These are phyloP conservation scores for Penicillium sp. DNA, from an alignment of 2,329 filamentous ascomycete species.

Conservation along the genomic window DNA sequence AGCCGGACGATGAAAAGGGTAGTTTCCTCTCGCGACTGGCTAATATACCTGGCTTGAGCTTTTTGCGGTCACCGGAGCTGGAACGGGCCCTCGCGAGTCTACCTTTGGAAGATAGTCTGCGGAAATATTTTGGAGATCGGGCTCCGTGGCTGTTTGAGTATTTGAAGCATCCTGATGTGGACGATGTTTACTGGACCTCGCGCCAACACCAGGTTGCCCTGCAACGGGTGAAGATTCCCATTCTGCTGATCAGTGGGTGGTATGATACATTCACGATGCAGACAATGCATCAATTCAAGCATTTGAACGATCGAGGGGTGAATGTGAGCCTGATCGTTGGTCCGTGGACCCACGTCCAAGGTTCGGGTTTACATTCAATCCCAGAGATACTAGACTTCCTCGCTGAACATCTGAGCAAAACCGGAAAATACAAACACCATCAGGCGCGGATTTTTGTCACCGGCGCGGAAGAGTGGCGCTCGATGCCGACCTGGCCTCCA, in stretches of 20 bases:
- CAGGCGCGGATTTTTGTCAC: slow-evolving; percentile 18
- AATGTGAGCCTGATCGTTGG: slow-evolving; percentile 22
- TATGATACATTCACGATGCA: slow-evolving; percentile 23
- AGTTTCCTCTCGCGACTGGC: slow-evolving; percentile 14
- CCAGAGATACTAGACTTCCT: slow-evolving; percentile 23
- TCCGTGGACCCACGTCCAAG: slow-evolving; percentile 24
- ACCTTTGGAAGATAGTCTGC: slow-evolving; percentile 16
- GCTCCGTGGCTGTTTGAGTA: slow-evolving; percentile 26
- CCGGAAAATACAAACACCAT: slow-evolving; percentile 15
- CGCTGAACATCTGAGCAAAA: slow-evolving; percentile 19
- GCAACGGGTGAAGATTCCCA: slow-evolving; percentile 18
- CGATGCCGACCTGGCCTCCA: slow-evolving; percentile 22
- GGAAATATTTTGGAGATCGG: slow-evolving; percentile 16
- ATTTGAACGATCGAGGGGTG: slow-evolving; percentile 11
- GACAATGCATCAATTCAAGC: slow-evolving; percentile 18
- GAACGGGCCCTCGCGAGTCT: slow-evolving; percentile 13
- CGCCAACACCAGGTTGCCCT: slow-evolving; percentile 17
- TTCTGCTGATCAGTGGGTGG: slow-evolving; percentile 22
- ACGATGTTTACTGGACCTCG: slow-evolving; percentile 18
- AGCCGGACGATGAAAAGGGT: slow-evolving; percentile 7
- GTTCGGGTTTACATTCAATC: slow-evolving; percentile 16
- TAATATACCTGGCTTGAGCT: slow-evolving; percentile 17
- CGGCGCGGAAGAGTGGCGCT: slow-evolving; percentile 19
- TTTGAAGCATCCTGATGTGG: slow-evolving; percentile 15
- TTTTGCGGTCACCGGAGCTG: slow-evolving; percentile 16